A percentile compares a stretch with the other conserved stretches of the same genome.
Conservation (phyloP, 805 yeast genomes). For the Hanseniaspora meyeri region DNA sequence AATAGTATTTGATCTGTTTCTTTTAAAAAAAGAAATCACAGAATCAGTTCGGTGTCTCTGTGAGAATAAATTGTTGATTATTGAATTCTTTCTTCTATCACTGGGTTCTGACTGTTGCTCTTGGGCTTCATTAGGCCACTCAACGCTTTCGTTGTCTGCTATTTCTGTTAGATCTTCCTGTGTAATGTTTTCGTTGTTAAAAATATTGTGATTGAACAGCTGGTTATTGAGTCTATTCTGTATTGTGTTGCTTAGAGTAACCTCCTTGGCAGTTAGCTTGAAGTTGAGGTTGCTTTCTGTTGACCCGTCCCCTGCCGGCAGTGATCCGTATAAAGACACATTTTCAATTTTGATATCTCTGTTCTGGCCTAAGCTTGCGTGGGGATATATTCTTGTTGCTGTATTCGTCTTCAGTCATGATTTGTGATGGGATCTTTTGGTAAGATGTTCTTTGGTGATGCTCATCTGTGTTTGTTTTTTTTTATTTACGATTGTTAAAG, state of each 20-base stretch:
- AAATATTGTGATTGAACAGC: neutral
- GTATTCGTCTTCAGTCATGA: neutral
- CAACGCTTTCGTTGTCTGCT: neutral
- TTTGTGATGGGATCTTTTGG: neutral
- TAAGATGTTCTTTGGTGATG: neutral
- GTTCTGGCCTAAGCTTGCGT: neutral
- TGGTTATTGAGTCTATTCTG: neutral
- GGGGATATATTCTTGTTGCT: neutral
- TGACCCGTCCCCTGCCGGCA: neutral
- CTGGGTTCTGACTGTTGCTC: neutral
- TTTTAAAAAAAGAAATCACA: slow-evolving; percentile 15
- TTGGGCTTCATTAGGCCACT: slow-evolving; percentile 9
- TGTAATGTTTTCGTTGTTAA: neutral
- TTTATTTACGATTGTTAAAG: neutral
- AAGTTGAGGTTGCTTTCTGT: neutral
- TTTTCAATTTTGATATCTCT: neutral
- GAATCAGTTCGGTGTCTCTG: slow-evolving; percentile 14
- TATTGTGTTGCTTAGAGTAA: neutral
- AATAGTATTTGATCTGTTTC: slow-evolving; percentile 25
- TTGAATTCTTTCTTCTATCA: neutral
- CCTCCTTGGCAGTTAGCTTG: neutral
- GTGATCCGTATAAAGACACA: neutral
- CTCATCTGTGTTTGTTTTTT: neutral
- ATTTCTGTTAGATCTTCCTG: slow-evolving; percentile 8
- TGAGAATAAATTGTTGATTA: neutral